A percentile compares a stretch with the other conserved stretches of the same genome.
phyloP scores from a whole-genome alignment of 495 filamentous ascomycete species.

The Aspergillus saccharolyticus region DNA sequence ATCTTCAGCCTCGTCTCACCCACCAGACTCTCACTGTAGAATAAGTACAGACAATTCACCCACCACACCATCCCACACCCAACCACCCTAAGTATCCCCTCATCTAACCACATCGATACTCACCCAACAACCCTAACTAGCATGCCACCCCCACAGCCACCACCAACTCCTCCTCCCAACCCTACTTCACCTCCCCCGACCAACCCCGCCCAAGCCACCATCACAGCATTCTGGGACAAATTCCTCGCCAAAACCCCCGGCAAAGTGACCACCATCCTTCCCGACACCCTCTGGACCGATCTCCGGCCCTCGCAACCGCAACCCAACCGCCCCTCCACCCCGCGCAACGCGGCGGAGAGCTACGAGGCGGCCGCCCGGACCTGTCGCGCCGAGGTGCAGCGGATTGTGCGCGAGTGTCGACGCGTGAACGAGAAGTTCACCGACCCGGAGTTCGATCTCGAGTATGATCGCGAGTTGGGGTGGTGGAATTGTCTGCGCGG shows the following conservation, averaged over 20 bases:
- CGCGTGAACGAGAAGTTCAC: not conserved
- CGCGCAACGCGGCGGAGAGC: not conserved
- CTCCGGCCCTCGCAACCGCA: not conserved
- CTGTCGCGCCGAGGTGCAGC: not conserved
- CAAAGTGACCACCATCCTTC: not conserved
- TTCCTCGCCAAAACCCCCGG: not conserved
- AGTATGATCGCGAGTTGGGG: not conserved
- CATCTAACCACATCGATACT: no score
- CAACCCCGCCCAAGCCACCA: not conserved
- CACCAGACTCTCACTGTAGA: no score
- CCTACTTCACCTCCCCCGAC: not conserved
- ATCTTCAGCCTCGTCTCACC: no score
- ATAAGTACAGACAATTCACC: no score
- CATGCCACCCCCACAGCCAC: no score
- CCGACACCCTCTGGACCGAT: not conserved
- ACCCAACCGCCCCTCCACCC: not conserved
- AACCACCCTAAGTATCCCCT: no score
- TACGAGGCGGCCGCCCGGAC: not conserved
- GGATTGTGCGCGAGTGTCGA: not conserved
- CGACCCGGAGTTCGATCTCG: not conserved
- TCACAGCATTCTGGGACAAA: not conserved
- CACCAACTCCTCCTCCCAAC: no score
- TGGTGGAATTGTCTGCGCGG: not conserved
- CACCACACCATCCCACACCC: no score
- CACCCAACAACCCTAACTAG: no score